Base-by-base conservation (phyloP, 148 eudicot species). In the Salicornia ramosissima region DNA sequence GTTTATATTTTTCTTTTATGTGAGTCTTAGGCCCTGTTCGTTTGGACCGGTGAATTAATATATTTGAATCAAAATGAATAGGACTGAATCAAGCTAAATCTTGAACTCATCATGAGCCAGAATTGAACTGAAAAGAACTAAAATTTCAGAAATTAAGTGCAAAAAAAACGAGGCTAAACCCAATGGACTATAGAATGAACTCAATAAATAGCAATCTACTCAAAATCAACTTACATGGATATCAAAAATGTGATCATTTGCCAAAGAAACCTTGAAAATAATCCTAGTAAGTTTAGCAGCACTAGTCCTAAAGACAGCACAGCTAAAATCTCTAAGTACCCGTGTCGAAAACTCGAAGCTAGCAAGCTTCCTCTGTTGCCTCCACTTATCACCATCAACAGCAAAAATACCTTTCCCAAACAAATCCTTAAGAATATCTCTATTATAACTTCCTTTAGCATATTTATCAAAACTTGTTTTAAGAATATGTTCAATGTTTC, bases 331-430 rank as follows among this genome's bases (percentile, higher is more conserved):
- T 71, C 90, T 86, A 58, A 87, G 47, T 19, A 91, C 90, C 69
- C 87, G 74, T 2, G 87, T 77, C 10, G 97, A 88, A 66, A 91
- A 91, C 84, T 91, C 90, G 18, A 80, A 77, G 71, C 94, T 89
- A 15, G 96, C 82, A 11, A 87, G 83, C 70, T 89, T 89, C 80
- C 86, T 86, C 73, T 90, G 93, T 47, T 83, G 83, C 73, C 70
- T 62, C 90, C 97, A 89, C 62, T 70, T 84, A 1, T 77, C 83
- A 0, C 95, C 95, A 72, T 91, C 88, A 19, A 83, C 88, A 9
- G 76, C 78, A 49, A 91, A 91, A 24, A 91, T 91, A 39, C 97
- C 97, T 14, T 84, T 58, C 10, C 97, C 97, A 76, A 91, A 82
- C 81, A 91, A 52, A 72, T 87, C 97, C 1, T 36, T 59, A 11